A percentile compares a stretch with the other conserved stretches of the same genome.
phyloP scores from a whole-genome alignment of 768 basidiomycete species.

The Suillus americanus region DNA sequence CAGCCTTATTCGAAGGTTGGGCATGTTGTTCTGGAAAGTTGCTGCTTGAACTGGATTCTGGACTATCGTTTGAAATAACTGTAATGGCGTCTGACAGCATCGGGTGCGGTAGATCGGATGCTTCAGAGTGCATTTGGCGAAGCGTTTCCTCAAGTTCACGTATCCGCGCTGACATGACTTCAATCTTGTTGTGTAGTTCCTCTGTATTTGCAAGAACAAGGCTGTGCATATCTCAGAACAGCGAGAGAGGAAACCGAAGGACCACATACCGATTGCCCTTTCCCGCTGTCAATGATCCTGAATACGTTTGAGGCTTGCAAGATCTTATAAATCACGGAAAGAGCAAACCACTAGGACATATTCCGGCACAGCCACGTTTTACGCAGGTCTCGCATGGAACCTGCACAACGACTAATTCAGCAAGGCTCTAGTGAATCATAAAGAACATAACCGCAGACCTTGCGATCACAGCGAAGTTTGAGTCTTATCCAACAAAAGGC shows the following conservation, averaged over 20 bases:
- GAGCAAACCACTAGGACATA: conserved; percentile 70
- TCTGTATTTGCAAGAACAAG: conserved; percentile 67
- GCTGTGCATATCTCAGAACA: conserved; percentile 25
- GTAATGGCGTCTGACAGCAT: conserved; percentile 33
- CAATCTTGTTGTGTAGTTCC: conserved; percentile 68
- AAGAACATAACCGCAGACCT: conserved; percentile 34
- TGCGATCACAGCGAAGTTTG: conserved; percentile 66
- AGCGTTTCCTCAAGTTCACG: conserved; percentile 63
- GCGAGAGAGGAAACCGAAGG: background rate
- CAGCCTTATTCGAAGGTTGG: conserved; percentile 18
- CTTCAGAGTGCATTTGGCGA: conserved; percentile 43
- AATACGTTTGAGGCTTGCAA: background rate
- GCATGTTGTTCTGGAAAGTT: conserved; percentile 7
- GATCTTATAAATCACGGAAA: conserved; percentile 9
- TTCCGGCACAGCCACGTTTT: conserved; percentile 69
- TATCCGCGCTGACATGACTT: conserved; percentile 51
- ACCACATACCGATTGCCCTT: conserved; percentile 53
- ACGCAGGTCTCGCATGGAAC: conserved; percentile 79
- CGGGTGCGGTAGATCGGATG: conserved; percentile 51
- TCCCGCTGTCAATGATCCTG: conserved; percentile 56
- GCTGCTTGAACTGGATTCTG: conserved; percentile 18
- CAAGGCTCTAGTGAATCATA: background rate
- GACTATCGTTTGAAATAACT: conserved; percentile 26
- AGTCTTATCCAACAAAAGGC: conserved; percentile 34
- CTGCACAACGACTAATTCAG: conserved; percentile 32